Conservation (phyloP, 257 asterid genomes). For the Solanum sejunctum region DNA sequence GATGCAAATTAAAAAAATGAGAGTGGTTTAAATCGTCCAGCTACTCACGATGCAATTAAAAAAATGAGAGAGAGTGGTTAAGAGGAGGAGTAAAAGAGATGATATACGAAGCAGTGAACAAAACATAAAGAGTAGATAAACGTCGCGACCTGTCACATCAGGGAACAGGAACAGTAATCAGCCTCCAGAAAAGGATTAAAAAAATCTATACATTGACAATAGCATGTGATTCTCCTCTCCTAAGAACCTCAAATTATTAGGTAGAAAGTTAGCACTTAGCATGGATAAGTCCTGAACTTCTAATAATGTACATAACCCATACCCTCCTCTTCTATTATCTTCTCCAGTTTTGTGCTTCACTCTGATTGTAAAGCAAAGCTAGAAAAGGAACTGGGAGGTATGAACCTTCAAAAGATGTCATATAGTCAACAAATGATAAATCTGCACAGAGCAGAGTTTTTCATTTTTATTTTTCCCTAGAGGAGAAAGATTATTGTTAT, state of each 20-base stretch:
- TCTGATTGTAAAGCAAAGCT: neutral
- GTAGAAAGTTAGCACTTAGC: neutral
- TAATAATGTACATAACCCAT: neutral
- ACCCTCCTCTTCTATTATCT: neutral
- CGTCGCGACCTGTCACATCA: neutral
- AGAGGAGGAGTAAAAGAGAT: neutral
- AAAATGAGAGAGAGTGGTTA: neutral
- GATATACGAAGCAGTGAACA: neutral
- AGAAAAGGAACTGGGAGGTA: neutral
- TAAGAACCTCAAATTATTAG: neutral
- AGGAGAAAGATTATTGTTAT: neutral
- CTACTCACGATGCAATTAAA: neutral
- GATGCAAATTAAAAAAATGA: neutral
- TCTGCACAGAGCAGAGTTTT: neutral
- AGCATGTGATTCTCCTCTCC: neutral
- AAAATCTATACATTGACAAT: neutral
- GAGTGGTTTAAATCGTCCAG: neutral
- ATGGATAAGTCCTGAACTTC: neutral
- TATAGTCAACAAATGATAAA: neutral
- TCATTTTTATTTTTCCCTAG: neutral
- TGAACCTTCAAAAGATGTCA: neutral
- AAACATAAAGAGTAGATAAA: neutral
- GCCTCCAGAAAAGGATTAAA: neutral
- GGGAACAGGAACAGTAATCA: neutral
- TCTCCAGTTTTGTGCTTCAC: neutral